Percentiles rank a stretch among this genome's conserved stretches.
Conservation (phyloP, 345 rosid species). For the Gossypium rotundifolium region DNA sequence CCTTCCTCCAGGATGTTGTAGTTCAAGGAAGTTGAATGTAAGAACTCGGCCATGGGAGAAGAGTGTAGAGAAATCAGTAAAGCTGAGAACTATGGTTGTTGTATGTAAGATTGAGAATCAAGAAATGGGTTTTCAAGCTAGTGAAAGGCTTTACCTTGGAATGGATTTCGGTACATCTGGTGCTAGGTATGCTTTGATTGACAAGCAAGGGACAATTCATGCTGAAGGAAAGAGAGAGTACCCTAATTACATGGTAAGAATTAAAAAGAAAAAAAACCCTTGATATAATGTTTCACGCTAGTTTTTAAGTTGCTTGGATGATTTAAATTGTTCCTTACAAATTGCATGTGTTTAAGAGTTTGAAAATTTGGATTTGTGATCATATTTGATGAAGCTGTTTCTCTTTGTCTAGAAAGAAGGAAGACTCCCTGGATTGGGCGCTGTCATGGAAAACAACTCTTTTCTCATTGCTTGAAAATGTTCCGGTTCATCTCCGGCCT, state of each 20-base stretch:
- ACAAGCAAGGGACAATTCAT: conserved; percentile 48
- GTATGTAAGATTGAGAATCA: conserved; percentile 1
- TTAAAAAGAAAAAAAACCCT: conserved; percentile 4
- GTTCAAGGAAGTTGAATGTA: conserved; percentile 15
- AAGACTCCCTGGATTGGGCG: conserved; percentile 64
- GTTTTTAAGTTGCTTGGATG: neutral
- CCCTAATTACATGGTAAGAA: conserved; percentile 42
- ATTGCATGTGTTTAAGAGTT: neutral
- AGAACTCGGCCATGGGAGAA: conserved; percentile 6
- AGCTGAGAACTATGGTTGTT: conserved; percentile 27
- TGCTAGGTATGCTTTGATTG: conserved; percentile 71
- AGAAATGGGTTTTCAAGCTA: conserved; percentile 17
- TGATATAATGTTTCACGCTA: neutral
- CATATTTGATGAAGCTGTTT: conserved; percentile 28
- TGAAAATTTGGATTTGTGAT: neutral
- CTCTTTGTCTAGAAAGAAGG: conserved; percentile 68
- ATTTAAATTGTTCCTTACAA: neutral
- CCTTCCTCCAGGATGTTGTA: conserved; percentile 33
- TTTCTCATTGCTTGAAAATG: conserved; percentile 55
- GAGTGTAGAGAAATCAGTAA: conserved; percentile 8
- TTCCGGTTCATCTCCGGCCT: conserved; percentile 56
- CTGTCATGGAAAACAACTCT: conserved; percentile 72
- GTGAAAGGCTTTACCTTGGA: conserved; percentile 61
- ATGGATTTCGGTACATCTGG: conserved; percentile 98
- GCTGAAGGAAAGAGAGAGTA: conserved; percentile 69